A percentile compares a stretch with the other conserved stretches of the same genome.
Evolutionary conservation across 2,329 filamentous ascomycete genomes (phyloP).

Genomic region (Lasiodiplodia gonubiensis): DNA sequence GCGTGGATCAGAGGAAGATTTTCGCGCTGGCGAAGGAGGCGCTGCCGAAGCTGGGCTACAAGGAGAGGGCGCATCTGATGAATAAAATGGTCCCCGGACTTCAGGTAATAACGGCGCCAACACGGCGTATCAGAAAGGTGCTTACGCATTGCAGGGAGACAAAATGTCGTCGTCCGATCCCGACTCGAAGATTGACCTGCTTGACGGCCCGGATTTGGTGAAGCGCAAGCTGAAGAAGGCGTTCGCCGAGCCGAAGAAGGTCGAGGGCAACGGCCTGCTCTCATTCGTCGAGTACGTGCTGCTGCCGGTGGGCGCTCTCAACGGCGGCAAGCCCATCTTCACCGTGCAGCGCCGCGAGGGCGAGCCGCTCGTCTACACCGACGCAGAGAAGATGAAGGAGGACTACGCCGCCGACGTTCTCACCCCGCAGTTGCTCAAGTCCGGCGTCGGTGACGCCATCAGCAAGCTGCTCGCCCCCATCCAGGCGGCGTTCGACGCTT

Average conservation of each 20-base stretch:
- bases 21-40: constrained; percentile 85
- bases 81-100: constrained; percentile 91
- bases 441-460: constrained; percentile 77
- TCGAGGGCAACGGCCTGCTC: constrained; percentile 86
- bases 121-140: constrained; percentile 48
- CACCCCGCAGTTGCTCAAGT: constrained; percentile 85
- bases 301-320: constrained; percentile 74
- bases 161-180: constrained; percentile 78
- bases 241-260: constrained; percentile 73
- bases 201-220: constrained; percentile 77
- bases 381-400: constrained; percentile 73
- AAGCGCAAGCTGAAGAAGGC: constrained; percentile 75
- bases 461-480: constrained; percentile 79
- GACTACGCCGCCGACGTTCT: constrained; percentile 83
- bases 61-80: constrained; percentile 73
- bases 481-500: constrained; percentile 71
- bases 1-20: constrained; percentile 82
- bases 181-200: constrained; percentile 91
- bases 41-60: constrained; percentile 85
- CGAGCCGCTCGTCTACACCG: constrained; percentile 80
- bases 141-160: constrained; percentile 64
- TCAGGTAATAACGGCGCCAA: constrained; percentile 73
- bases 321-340: constrained; percentile 63
- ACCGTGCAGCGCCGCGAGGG: constrained; percentile 69
- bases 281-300: constrained; percentile 87